These are phyloP conservation scores for Boletus subluridellus DNA, from an alignment of 1,284 basidiomycete species.

Conservation along the genomic window DNA sequence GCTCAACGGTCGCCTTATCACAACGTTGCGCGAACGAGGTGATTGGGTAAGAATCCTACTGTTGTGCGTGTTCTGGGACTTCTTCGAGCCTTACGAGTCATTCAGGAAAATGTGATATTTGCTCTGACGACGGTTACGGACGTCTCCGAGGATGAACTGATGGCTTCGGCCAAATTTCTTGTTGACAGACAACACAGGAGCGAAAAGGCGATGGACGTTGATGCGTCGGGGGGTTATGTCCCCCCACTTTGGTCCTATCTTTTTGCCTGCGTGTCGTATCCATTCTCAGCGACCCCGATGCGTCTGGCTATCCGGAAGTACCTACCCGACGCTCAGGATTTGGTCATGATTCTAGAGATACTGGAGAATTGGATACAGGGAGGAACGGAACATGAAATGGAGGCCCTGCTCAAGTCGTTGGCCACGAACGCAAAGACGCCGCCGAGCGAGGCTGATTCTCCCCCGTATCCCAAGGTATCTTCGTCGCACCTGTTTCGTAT, in stretches of 20 bases:
- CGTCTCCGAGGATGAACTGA: constrained; percentile 58
- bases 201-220: constrained; percentile 55
- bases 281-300: constrained; percentile 49
- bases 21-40: constrained; percentile 45
- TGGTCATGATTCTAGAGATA: constrained; percentile 48
- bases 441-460: constrained; percentile 32
- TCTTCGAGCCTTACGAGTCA: neutral
- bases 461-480: constrained; percentile 51
- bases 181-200: constrained; percentile 34
- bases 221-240: constrained; percentile 35
- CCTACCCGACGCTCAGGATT: constrained; percentile 51
- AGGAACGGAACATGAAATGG: constrained; percentile 42
- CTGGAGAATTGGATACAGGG: constrained; percentile 54
- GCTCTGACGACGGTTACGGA: constrained; percentile 56
- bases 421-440: constrained; percentile 26
- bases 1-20: constrained; percentile 55
- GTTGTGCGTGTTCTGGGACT: neutral
- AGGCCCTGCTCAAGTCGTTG: constrained; percentile 38
- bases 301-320: constrained; percentile 55
- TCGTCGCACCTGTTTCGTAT: neutral
- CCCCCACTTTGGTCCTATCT: constrained; percentile 53
- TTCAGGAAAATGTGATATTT: constrained; percentile 52
- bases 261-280: constrained; percentile 48
- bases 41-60: constrained; percentile 58
- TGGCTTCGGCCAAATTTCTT: constrained; percentile 48